Evolutionary conservation across 208 protist species (phyloP).

Genomic region (Endotrypanum monterogeii): DNA sequence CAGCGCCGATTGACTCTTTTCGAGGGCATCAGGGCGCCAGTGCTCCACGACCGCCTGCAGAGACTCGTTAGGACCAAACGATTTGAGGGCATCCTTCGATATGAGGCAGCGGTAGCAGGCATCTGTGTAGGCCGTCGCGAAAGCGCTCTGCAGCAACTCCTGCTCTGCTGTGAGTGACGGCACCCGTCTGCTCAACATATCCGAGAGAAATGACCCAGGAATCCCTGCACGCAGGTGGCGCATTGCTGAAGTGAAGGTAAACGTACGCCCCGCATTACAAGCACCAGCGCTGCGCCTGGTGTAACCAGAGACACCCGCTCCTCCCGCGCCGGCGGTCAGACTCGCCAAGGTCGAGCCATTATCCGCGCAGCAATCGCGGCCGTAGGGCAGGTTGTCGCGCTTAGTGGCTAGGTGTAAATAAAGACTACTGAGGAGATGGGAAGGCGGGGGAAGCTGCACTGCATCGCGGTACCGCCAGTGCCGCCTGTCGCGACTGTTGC

Average conservation of each 20-base stretch:
- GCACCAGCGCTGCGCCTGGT: background rate
- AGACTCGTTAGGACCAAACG: slow-evolving; percentile 42
- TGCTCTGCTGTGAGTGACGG: slow-evolving; percentile 36
- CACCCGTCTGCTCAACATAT: slow-evolving; percentile 35
- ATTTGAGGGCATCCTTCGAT: slow-evolving; percentile 28
- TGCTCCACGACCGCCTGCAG: slow-evolving; percentile 42
- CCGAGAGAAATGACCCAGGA: slow-evolving; percentile 3
- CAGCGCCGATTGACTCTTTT: slow-evolving; percentile 36
- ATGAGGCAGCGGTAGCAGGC: slow-evolving; percentile 41
- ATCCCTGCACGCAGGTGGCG: background rate
- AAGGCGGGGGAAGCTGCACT: background rate
- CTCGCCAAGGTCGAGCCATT: background rate
- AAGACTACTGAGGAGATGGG: background rate
- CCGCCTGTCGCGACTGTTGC: background rate
- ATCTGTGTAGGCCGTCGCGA: slow-evolving; percentile 41
- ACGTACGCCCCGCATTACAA: background rate
- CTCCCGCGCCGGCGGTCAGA: background rate
- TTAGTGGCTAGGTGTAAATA: background rate
- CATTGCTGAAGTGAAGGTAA: background rate
- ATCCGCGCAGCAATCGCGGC: background rate
- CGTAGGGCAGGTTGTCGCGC: background rate
- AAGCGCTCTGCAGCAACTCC: slow-evolving; percentile 35
- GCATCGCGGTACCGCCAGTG: background rate
- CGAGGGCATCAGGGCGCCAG: slow-evolving; percentile 30
- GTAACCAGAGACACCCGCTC: background rate